Evolutionary conservation across 2,329 filamentous ascomycete genomes (phyloP), one percentile per base, ranked within the genome.

Genomic region (Samsoniella hepiali): DNA sequence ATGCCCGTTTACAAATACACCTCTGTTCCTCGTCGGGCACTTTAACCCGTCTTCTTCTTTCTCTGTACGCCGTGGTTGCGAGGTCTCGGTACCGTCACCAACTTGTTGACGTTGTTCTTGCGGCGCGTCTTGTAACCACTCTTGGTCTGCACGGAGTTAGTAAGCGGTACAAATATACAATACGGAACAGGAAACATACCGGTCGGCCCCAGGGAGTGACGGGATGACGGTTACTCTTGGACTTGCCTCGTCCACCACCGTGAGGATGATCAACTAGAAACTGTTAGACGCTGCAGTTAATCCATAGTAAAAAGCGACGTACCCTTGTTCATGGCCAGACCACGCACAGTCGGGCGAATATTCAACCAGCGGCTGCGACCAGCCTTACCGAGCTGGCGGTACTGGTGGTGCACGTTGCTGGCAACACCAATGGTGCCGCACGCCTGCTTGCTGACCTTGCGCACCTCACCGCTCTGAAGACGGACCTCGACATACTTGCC

Each of bases 221-320:
- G 40, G 96, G 95, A 74, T 96, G 84, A 66, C 93, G 88, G 75
- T 97, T 97, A 87, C 95, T 93, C 91, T 99, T 99, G 64, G 93
- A 97, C 81, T 99, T 99, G 81, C 95, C 95, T 84, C 96, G 88
- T 78, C 95, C 95, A 90, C 95, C 95, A 85, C 95, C 95, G 77
- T 99, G 95, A 73, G 95, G 95, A 84, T 99, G 95, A 73, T 99
- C 95, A 71, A 88, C 91, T 87, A 71, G 51, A 65, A 58, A 36
- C 53, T 22, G 63, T 72, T 56, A 70, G 63, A 47, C 13, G 13
- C 5, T 31, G 9, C 10, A 31, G 44, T 17, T 17, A 22, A 4
- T 38, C 2, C 27, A 45, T 38, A 22, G 36, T 3, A 27, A 45
- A n/a, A 50, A 31, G 40, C 44, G 31, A 76, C 84, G 73, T 79